A percentile compares a stretch with the other conserved stretches of the same genome.
Evolutionary conservation across 2,329 filamentous ascomycete species (phyloP).

Genomic region (Aspergillus aculeatus): DNA sequence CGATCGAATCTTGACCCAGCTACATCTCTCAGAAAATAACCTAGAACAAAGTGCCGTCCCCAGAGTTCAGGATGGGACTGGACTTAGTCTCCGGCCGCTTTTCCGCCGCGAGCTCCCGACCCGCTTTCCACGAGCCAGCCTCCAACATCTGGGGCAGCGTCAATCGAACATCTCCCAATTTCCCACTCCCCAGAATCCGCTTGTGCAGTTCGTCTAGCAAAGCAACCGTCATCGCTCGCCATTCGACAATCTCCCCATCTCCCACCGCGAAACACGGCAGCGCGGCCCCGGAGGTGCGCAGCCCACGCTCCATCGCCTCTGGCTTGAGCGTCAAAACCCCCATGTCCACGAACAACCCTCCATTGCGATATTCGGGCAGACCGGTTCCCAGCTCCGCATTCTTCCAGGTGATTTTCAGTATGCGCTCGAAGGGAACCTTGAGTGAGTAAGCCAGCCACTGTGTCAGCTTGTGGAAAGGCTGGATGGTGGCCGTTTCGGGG

Average conservation of each 20-base stretch:
- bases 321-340: slow-evolving; percentile 54
- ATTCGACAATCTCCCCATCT: slow-evolving; percentile 64
- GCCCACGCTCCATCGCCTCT: slow-evolving; percentile 45
- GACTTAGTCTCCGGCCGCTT: slow-evolving; percentile 33
- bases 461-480: slow-evolving; percentile 63
- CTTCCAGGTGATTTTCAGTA: slow-evolving; percentile 53
- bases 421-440: slow-evolving; percentile 61
- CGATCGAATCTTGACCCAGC: background rate
- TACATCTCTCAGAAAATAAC: background rate
- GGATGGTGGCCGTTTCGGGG: slow-evolving; percentile 33
- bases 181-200: slow-evolving; percentile 48
- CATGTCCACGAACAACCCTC: slow-evolving; percentile 65
- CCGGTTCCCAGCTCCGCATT: slow-evolving; percentile 62
- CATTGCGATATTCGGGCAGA: slow-evolving; percentile 70
- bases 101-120: slow-evolving; percentile 38
- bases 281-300: slow-evolving; percentile 43
- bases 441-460: slow-evolving; percentile 74
- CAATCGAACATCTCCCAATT: slow-evolving; percentile 38
- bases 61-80: slow-evolving; percentile 40
- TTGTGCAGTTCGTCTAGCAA: slow-evolving; percentile 56
- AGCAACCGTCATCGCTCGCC: slow-evolving; percentile 63
- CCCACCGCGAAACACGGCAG: slow-evolving; percentile 55
- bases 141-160: slow-evolving; percentile 54
- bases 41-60: slow-evolving; percentile 43
- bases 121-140: slow-evolving; percentile 55